These are phyloP conservation scores for Venturiaceae sp. DNA, from an alignment of 2,329 filamentous ascomycete species.

Conservation along the genomic window DNA sequence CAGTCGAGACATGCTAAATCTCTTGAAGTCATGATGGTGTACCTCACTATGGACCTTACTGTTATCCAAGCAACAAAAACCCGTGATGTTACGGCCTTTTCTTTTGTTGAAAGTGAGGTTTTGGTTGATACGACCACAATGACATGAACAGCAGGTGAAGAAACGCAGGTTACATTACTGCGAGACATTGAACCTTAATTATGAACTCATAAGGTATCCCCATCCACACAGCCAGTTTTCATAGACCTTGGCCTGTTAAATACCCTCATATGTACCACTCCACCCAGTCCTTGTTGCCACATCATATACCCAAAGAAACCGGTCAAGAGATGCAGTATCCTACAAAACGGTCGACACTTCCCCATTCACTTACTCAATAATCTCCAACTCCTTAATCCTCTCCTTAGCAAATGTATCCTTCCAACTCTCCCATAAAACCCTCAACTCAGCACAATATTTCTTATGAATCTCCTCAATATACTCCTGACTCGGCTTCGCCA, in stretches of 20 bases:
- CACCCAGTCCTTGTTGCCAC: too few species aligned
- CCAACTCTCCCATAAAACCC: constrained; percentile 65
- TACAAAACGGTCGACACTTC: background rate
- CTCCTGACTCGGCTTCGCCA: constrained; percentile 55
- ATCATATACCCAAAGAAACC: background rate
- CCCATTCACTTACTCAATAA: constrained; percentile 42
- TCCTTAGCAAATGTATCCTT: constrained; percentile 64
- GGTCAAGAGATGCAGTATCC: background rate
- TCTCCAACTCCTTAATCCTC: constrained; percentile 55
- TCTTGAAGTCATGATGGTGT: too few species aligned
- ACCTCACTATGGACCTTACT: too few species aligned
- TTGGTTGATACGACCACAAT: too few species aligned
- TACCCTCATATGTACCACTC: too few species aligned
- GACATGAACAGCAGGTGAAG: too few species aligned
- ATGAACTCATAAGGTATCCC: background rate
- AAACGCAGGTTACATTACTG: background rate
- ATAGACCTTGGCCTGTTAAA: too few species aligned
- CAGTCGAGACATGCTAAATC: too few species aligned
- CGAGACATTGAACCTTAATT: background rate
- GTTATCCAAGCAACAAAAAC: too few species aligned
- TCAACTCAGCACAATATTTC: constrained; percentile 66
- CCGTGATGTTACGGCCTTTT: too few species aligned
- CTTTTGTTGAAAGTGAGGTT: too few species aligned
- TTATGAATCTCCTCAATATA: constrained; percentile 76
- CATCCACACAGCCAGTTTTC: too few species aligned